A percentile compares a stretch with the other conserved stretches of the same genome.
These are phyloP conservation scores for Candida bentonensis DNA, from an alignment of 805 yeast genomes.

Conservation along the genomic window DNA sequence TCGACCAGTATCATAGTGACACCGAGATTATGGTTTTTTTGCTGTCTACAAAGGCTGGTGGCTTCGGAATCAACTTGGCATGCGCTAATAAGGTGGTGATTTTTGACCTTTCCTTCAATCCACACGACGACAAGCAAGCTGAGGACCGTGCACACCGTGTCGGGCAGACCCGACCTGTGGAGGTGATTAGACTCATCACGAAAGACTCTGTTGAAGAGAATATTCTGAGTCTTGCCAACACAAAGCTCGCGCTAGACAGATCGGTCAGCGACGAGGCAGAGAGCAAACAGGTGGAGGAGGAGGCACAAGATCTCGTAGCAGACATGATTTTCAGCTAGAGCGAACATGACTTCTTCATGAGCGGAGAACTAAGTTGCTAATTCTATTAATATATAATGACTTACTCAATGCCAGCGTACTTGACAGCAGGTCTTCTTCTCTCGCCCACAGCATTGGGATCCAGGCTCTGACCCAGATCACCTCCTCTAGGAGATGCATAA, in stretches of 20 bases:
- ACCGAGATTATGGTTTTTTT: slow-evolving; percentile 71
- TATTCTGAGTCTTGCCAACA: slow-evolving; percentile 71
- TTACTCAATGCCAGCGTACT: neutral
- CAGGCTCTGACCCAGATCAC: slow-evolving; percentile 9
- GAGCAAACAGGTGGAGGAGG: slow-evolving; percentile 21
- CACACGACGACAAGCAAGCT: slow-evolving; percentile 97
- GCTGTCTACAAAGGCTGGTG: slow-evolving; percentile 93
- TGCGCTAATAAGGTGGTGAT: slow-evolving; percentile 89
- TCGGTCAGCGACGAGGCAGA: slow-evolving; percentile 26
- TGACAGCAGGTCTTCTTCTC: slow-evolving; percentile 11
- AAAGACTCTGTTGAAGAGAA: slow-evolving; percentile 78
- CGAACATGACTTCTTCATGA: neutral
- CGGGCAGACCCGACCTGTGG: slow-evolving; percentile 79
- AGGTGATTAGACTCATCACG: slow-evolving; percentile 61
- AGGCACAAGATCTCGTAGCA: slow-evolving; percentile 24
- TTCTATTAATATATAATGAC: neutral
- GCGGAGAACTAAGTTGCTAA: neutral
- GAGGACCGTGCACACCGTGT: slow-evolving; percentile 98
- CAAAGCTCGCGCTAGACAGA: slow-evolving; percentile 74
- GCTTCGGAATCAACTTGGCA: slow-evolving; percentile 92
- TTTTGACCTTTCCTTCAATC: slow-evolving; percentile 89
- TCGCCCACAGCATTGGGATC: slow-evolving; percentile 10
- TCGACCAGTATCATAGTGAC: slow-evolving; percentile 79
- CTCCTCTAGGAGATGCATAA: slow-evolving; percentile 9
- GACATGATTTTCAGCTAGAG: slow-evolving; percentile 17